A percentile compares a stretch with the other conserved stretches of the same genome.
These are phyloP conservation scores for Globisporangium megalacanthum DNA, from an alignment of 352 stramenopile genomes.

Conservation along the genomic window DNA sequence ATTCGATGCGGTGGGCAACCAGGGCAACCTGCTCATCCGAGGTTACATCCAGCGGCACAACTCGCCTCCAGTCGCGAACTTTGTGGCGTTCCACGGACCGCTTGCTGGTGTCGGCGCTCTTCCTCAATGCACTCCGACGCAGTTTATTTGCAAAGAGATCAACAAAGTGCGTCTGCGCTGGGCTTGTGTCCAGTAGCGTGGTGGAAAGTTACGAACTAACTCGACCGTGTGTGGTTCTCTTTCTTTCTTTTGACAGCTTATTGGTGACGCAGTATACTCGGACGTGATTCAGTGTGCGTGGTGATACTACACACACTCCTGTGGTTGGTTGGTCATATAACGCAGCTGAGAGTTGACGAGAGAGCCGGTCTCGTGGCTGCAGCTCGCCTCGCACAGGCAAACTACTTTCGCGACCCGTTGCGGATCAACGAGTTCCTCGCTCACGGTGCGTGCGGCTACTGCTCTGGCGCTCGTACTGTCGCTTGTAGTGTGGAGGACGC, in stretches of 20 bases:
- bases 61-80: conserved; percentile 85
- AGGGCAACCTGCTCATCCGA: conserved; percentile 91
- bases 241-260: conserved; percentile 43
- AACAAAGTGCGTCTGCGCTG: conserved; percentile 31
- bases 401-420: conserved; percentile 91
- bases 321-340: too few relatives aligned
- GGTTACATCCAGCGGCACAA: conserved; percentile 94
- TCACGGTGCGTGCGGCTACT: conserved; percentile 44
- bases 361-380: neutral
- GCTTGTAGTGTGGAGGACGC: neutral
- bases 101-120: conserved; percentile 87
- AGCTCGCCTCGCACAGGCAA: conserved; percentile 86
- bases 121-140: conserved; percentile 81
- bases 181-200: too few relatives aligned
- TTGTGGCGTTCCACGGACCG: conserved; percentile 90
- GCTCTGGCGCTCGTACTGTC: neutral
- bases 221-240: too few relatives aligned
- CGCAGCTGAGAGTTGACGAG: neutral
- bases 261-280: conserved; percentile 83
- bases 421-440: conserved; percentile 64
- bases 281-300: conserved; percentile 70
- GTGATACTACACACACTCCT: neutral
- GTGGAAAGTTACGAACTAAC: too few relatives aligned
- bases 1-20: neutral
- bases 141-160: conserved; percentile 84